phyloP scores from a whole-genome alignment of 2,329 filamentous ascomycete species.

The Cladobotryum protrusum region DNA sequence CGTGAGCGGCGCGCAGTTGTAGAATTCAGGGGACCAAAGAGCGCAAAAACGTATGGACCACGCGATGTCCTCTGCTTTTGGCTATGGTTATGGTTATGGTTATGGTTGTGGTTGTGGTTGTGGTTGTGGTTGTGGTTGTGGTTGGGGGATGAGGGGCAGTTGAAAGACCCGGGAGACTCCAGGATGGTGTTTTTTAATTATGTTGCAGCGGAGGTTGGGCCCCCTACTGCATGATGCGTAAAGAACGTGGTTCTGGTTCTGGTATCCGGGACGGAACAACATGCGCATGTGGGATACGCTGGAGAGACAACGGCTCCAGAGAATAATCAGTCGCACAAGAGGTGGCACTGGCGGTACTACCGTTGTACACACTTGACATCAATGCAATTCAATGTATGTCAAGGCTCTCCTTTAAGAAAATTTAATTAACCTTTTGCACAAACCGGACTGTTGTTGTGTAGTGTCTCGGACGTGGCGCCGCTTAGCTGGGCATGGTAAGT shows the following conservation, averaged over 20 bases:
- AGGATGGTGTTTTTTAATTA: constrained; percentile 41
- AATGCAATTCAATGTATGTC: no score
- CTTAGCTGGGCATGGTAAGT: background rate
- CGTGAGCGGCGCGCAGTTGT: constrained; percentile 33
- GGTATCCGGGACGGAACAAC: background rate
- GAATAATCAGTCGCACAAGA: no score
- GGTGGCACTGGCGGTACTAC: no score
- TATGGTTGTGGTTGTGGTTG: constrained; percentile 24
- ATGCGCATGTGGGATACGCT: background rate
- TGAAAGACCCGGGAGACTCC: constrained; percentile 46
- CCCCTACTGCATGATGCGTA: constrained; percentile 49
- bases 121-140: constrained; percentile 17
- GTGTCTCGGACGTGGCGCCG: constrained; percentile 11
- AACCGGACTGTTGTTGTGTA: no score
- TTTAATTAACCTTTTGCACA: no score
- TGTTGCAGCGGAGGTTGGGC: constrained; percentile 50
- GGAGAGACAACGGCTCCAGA: no score
- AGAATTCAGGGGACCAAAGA: constrained; percentile 19
- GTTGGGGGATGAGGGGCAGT: constrained; percentile 16
- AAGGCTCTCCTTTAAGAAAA: no score
- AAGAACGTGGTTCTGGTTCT: background rate
- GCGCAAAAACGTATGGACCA: constrained; percentile 9
- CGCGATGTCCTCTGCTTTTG: background rate
- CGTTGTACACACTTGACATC: no score
- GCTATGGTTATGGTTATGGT: constrained; percentile 15